phyloP scores from a whole-genome alignment of 257 asterid species.

The Phtheirospermum japonicum region DNA sequence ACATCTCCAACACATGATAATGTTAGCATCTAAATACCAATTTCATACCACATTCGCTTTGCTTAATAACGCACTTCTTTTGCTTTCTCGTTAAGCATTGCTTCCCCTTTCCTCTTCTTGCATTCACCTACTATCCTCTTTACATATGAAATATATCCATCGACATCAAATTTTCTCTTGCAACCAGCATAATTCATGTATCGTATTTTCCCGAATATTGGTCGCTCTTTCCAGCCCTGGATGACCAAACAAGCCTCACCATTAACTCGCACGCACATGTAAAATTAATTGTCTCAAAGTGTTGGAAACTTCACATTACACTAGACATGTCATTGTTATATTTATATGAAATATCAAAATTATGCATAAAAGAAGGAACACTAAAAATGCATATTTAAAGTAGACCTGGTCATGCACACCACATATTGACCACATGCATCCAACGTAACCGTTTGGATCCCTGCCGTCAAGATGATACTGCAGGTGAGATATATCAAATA shows the following conservation, averaged over 20 bases:
- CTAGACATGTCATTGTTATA: no score
- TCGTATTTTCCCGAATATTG: constrained; percentile 83
- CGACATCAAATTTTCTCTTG: constrained; percentile 91
- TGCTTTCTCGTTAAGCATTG: constrained; percentile 36
- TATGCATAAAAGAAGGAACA: neutral
- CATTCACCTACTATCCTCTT: constrained; percentile 63
- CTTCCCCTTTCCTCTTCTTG: constrained; percentile 82
- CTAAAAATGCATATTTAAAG: neutral
- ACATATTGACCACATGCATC: constrained; percentile 99
- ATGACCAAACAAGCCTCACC: constrained; percentile 6
- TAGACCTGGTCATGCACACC: constrained; percentile 95
- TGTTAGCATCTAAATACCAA: neutral
- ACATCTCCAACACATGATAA: neutral
- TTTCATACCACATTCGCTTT: neutral
- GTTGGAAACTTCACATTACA: no score
- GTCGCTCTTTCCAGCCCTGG: constrained; percentile 89
- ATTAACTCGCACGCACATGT: neutral
- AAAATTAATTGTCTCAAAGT: neutral
- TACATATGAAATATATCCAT: constrained; percentile 67
- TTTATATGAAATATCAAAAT: neutral
- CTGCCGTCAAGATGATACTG: constrained; percentile 94
- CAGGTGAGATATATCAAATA: constrained; percentile 13
- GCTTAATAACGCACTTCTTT: constrained; percentile 36
- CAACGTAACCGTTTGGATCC: constrained; percentile 95
- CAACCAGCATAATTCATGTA: constrained; percentile 96